These are phyloP conservation scores for Cenococcum geophilum DNA, from an alignment of 495 filamentous ascomycete genomes.

Conservation along the genomic window DNA sequence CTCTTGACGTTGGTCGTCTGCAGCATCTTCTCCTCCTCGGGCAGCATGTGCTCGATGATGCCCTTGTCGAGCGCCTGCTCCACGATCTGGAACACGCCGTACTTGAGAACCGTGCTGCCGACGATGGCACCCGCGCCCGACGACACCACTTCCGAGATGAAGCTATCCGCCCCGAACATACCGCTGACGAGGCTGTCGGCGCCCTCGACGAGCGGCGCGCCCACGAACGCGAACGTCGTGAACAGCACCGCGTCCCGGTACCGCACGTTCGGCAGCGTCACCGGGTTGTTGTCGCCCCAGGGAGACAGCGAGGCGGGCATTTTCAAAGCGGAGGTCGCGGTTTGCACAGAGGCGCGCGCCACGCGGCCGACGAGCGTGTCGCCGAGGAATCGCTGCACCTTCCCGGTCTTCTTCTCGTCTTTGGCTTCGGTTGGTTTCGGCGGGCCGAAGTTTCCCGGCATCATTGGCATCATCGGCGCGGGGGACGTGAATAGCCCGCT, in stretches of 20 bases:
- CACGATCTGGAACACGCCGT: conserved; percentile 40
- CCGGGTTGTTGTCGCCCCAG: conserved; percentile 42
- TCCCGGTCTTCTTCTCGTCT: conserved; percentile 37
- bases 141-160: conserved; percentile 37
- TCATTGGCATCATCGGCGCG: background rate
- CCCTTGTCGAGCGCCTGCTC: conserved; percentile 44
- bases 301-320: conserved; percentile 38
- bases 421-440: conserved; percentile 15
- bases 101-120: conserved; percentile 37
- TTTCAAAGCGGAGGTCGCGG: conserved; percentile 36
- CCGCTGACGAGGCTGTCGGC: conserved; percentile 28
- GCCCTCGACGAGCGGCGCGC: conserved; percentile 36
- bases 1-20: conserved; percentile 39
- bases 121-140: conserved; percentile 35
- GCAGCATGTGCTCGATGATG: conserved; percentile 40
- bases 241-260: conserved; percentile 41
- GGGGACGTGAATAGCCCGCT: conserved; percentile 10
- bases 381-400: conserved; percentile 37
- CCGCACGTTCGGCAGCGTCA: conserved; percentile 42
- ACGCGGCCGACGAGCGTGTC: conserved; percentile 40
- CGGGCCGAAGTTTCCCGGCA: background rate
- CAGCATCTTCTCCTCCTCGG: conserved; percentile 43
- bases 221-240: conserved; percentile 39
- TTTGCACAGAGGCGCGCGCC: conserved; percentile 37
- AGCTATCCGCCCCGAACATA: conserved; percentile 36